These are phyloP conservation scores for Gracilaria domingensis DNA, from an alignment of 23 red algal species.

Conservation along the genomic window DNA sequence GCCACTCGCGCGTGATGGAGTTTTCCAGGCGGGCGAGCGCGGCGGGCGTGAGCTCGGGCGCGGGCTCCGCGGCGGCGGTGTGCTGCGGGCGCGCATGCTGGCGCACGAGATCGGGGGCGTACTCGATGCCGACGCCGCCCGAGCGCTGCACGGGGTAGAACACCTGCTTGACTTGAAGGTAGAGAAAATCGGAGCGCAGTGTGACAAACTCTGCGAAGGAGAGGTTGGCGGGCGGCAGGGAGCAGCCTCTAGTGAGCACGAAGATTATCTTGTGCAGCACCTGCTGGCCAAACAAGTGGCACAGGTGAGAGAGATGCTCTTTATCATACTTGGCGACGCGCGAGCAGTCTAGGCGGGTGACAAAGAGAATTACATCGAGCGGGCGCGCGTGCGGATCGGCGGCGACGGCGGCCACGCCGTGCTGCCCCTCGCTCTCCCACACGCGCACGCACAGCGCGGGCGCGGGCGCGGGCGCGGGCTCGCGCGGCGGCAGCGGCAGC, in stretches of 20 bases:
- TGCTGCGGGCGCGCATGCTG: not conserved
- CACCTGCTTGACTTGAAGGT: conserved; percentile 5
- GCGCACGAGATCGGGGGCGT: conserved; percentile 1
- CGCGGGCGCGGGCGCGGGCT: too few species aligned
- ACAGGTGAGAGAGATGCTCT: not conserved
- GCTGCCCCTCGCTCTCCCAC: not conserved
- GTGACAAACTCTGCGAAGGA: conserved; percentile 42
- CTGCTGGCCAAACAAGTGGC: conserved; percentile 6
- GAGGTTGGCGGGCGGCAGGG: conserved; percentile 45
- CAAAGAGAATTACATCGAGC: conserved; percentile 49
- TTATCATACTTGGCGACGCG: conserved; percentile 34
- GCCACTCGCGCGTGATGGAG: conserved; percentile 17
- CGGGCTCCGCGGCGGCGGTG: not conserved
- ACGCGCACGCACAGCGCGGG: not conserved
- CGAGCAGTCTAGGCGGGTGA: conserved; percentile 51
- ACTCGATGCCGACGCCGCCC: conserved; percentile 1
- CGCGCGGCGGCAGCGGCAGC: not conserved
- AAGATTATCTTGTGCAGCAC: conserved; percentile 47
- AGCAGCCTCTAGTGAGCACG: conserved; percentile 36
- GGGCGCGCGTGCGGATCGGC: not conserved
- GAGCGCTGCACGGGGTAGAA: conserved; percentile 10
- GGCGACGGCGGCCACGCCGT: not conserved
- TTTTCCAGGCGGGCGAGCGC: not conserved
- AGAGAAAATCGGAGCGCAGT: conserved; percentile 38
- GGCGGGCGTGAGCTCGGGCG: not conserved